phyloP scores from a whole-genome alignment of 1,284 basidiomycete species.

The Phenoliferia sp. region DNA sequence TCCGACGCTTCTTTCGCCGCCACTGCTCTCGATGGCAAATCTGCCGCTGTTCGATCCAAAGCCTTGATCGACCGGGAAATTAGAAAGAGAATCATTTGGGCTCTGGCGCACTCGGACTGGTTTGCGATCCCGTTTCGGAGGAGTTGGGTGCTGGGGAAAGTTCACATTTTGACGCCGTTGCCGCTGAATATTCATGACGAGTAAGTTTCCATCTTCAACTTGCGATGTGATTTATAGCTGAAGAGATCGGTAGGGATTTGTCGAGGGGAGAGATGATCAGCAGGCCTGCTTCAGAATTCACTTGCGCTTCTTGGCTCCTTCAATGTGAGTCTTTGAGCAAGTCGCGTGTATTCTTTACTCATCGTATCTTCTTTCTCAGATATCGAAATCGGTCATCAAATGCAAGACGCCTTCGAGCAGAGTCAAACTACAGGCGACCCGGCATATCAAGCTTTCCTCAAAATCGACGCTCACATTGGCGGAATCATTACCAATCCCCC shows the following conservation, averaged over 20 bases:
- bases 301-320: slow-evolving; percentile 19
- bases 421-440: slow-evolving; percentile 7
- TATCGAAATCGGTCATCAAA: slow-evolving; percentile 20
- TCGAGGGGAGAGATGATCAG: slow-evolving; percentile 4
- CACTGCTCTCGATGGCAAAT: neutral
- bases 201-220: neutral
- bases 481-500: slow-evolving; percentile 14
- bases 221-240: neutral
- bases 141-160: slow-evolving; percentile 2
- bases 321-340: slow-evolving; percentile 19
- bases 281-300: slow-evolving; percentile 20
- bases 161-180: slow-evolving; percentile 24
- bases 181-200: slow-evolving; percentile 26
- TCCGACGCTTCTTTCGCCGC: slow-evolving; percentile 8
- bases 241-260: slow-evolving; percentile 10
- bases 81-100: slow-evolving; percentile 24
- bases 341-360: neutral
- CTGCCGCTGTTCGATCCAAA: slow-evolving; percentile 2
- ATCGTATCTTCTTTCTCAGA: neutral
- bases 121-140: slow-evolving; percentile 27
- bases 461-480: slow-evolving; percentile 26
- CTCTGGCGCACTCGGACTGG: slow-evolving; percentile 24
- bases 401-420: slow-evolving; percentile 24
- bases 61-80: slow-evolving; percentile 26
- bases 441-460: slow-evolving; percentile 22